Evolutionary conservation across 192 early-diverging fungal genomes (phyloP).

Genomic region (Umbelopsis sp.): DNA sequence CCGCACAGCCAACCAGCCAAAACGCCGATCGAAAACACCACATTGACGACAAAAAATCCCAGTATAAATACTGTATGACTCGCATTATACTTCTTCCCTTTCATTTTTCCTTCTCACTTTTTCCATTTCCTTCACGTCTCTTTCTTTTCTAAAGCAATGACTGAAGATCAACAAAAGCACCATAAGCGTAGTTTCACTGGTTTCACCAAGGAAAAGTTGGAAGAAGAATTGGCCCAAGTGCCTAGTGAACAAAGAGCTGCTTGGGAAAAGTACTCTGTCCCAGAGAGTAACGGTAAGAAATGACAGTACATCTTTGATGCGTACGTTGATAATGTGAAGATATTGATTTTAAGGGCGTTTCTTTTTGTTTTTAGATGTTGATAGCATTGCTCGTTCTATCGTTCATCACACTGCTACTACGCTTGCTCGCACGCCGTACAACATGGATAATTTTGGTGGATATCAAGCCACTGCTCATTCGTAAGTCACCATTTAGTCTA

Average conservation of each 20-base stretch:
- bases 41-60: not conserved
- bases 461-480: conserved; percentile 93
- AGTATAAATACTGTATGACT: not conserved
- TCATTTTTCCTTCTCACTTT: not conserved
- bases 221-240: conserved; percentile 23
- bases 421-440: conserved; percentile 83
- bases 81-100: not conserved
- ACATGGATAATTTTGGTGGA: conserved; percentile 90
- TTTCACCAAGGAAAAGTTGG: conserved; percentile 6
- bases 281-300: conserved; percentile 30
- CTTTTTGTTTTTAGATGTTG: conserved; percentile 53
- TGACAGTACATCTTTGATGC: no score
- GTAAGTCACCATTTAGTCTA: no score
- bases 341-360: no score
- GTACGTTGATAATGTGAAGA: not conserved
- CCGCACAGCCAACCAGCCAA: not conserved
- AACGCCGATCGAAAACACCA: conserved; percentile 6
- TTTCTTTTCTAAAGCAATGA: not conserved
- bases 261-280: conserved; percentile 40
- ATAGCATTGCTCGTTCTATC: conserved; percentile 82
- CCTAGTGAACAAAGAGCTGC: conserved; percentile 20
- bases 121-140: not conserved
- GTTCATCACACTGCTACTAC: conserved; percentile 90
- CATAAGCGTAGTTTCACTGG: conserved; percentile 37
- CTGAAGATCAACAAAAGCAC: conserved; percentile 12